A percentile compares a stretch with the other conserved stretches of the same genome.
Evolutionary conservation across 306 rosid genomes (phyloP).

Genomic region (Cucurbita maxima): DNA sequence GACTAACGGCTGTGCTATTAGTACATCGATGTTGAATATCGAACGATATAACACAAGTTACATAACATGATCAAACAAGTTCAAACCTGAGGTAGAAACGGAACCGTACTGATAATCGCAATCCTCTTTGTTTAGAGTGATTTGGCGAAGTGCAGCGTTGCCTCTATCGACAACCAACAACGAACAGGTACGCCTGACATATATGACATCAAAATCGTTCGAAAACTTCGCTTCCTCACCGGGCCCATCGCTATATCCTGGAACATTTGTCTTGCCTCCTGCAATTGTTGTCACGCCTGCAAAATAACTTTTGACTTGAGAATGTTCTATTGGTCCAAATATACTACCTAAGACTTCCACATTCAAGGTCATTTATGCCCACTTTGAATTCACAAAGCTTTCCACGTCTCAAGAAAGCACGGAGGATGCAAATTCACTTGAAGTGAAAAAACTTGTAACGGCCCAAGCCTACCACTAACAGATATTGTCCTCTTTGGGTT

Average conservation of each 20-base stretch:
- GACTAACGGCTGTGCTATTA: background rate
- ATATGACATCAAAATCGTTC: constrained; percentile 82
- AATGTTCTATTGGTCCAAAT: constrained; percentile 5
- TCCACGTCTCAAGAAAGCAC: background rate
- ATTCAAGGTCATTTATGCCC: background rate
- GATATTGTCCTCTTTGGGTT: too few species aligned
- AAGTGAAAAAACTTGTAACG: background rate
- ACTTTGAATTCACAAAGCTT: background rate
- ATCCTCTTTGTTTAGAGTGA: constrained; percentile 72
- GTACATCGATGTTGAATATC: background rate
- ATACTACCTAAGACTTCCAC: background rate
- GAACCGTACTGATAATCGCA: constrained; percentile 70
- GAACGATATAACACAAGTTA: background rate
- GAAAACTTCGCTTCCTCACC: constrained; percentile 97
- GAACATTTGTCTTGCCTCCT: constrained; percentile 87
- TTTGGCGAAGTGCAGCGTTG: constrained; percentile 91
- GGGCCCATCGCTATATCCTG: constrained; percentile 96
- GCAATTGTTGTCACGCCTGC: constrained; percentile 94
- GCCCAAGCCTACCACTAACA: too few species aligned
- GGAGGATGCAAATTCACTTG: background rate
- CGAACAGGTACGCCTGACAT: constrained; percentile 73
- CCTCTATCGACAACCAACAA: constrained; percentile 94
- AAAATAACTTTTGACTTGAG: constrained; percentile 11
- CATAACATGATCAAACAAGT: background rate
- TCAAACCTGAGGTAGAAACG: constrained; percentile 69